A percentile compares a stretch with the other conserved stretches of the same genome.
These are phyloP conservation scores for Eleusine indica DNA, from an alignment of 176 grass and related monocot genomes.

Conservation along the genomic window DNA sequence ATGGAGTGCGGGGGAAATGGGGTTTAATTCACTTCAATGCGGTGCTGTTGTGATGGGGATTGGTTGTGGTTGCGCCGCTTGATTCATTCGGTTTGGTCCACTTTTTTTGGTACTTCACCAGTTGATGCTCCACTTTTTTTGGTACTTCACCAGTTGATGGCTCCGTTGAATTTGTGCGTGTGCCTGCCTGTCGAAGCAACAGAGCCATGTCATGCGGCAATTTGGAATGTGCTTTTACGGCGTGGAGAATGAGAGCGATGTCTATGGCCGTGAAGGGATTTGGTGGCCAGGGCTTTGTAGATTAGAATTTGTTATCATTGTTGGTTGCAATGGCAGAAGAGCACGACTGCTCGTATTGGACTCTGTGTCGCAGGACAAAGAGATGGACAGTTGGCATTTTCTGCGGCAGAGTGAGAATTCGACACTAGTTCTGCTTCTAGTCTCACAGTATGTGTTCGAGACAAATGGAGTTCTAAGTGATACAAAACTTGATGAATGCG, in stretches of 20 bases:
- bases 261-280: not conserved
- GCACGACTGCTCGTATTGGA: slow-evolving; percentile 1
- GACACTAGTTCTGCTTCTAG: not conserved
- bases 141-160: slow-evolving; percentile 9
- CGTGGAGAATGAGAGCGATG: slow-evolving; percentile 33
- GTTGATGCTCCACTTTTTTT: not conserved
- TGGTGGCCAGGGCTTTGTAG: slow-evolving; percentile 1
- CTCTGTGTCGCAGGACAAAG: not conserved
- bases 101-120: not conserved
- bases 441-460: not conserved
- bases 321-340: slow-evolving; percentile 7
- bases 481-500: not conserved
- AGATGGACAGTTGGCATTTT: not conserved
- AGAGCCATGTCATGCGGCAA: not conserved
- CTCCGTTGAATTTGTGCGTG: slow-evolving; percentile 23
- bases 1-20: not conserved
- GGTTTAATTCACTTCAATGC: slow-evolving; percentile 11
- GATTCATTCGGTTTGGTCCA: not conserved
- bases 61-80: slow-evolving; percentile 1
- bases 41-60: not conserved
- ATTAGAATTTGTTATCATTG: not conserved
- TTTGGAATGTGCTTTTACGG: slow-evolving; percentile 2
- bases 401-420: not conserved
- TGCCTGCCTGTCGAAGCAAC: slow-evolving; percentile 34
- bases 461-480: not conserved